A percentile compares a stretch with the other conserved stretches of the same genome.
Conservation (phyloP, 257 asterid genomes). For the Ehretia macrophylla region DNA sequence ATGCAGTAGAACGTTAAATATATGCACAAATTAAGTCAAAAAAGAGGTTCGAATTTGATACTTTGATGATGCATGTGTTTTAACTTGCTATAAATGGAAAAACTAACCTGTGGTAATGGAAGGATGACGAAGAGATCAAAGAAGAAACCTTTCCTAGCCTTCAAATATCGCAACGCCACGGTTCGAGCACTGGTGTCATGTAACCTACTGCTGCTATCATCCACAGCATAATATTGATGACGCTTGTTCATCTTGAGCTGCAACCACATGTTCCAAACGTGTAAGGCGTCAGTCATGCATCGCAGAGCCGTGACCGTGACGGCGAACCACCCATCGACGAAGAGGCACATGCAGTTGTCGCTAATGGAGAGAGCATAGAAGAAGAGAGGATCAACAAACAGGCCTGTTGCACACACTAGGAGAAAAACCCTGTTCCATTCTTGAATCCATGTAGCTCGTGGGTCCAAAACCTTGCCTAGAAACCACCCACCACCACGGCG, state of each 20-base stretch:
- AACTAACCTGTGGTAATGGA: slow-evolving; percentile 83
- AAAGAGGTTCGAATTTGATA: neutral
- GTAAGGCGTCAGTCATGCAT: slow-evolving; percentile 80
- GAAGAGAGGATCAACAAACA: slow-evolving; percentile 81
- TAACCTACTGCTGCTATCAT: slow-evolving; percentile 1
- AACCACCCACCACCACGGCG: slow-evolving; percentile 24
- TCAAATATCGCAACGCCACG: slow-evolving; percentile 43
- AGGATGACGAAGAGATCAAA: slow-evolving; percentile 87
- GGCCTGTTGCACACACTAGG: slow-evolving; percentile 60
- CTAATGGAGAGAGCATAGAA: slow-evolving; percentile 80
- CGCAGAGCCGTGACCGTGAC: slow-evolving; percentile 75
- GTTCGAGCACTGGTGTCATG: slow-evolving; percentile 16
- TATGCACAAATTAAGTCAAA: neutral
- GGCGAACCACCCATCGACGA: slow-evolving; percentile 90
- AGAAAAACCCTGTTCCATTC: slow-evolving; percentile 93
- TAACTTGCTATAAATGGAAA: too few relatives aligned
- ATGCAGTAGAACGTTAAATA: too few relatives aligned
- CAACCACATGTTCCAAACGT: slow-evolving; percentile 85
- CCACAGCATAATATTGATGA: neutral
- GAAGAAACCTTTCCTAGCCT: slow-evolving; percentile 54
- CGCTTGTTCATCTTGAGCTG: slow-evolving; percentile 55
- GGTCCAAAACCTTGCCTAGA: slow-evolving; percentile 51
- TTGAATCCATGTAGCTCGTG: slow-evolving; percentile 58
- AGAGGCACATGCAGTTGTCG: slow-evolving; percentile 76
- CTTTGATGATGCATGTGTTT: too few relatives aligned